phyloP scores from a whole-genome alignment of 1,139 yeast genomes.

The Scheffersomyces parashehatae region DNA sequence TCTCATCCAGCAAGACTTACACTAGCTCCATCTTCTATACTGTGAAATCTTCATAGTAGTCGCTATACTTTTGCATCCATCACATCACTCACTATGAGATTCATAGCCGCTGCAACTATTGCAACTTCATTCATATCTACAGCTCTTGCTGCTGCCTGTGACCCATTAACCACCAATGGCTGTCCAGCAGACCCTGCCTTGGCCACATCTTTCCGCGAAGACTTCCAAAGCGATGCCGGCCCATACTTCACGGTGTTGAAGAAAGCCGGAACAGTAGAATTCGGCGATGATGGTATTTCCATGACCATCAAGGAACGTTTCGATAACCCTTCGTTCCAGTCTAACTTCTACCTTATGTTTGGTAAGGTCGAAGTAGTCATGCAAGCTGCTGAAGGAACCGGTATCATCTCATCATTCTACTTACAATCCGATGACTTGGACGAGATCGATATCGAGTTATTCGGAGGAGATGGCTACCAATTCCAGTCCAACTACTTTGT shows the following conservation, averaged over 20 bases:
- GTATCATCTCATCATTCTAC: conserved; percentile 77
- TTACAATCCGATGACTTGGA: conserved; percentile 84
- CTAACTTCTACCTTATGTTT: conserved; percentile 82
- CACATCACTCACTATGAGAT: no score
- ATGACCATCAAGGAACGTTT: conserved; percentile 59
- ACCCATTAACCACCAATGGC: conserved; percentile 28
- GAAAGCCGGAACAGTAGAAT: conserved; percentile 27
- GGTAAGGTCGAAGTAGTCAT: conserved; percentile 76
- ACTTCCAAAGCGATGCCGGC: conserved; percentile 43
- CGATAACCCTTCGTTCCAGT: conserved; percentile 75
- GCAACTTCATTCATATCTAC: conserved; percentile 1
- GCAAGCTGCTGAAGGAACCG: conserved; percentile 73
- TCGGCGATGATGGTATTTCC: conserved; percentile 49
- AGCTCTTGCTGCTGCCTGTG: conserved; percentile 22
- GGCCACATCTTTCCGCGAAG: conserved; percentile 52
- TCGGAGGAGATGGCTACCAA: conserved; percentile 71
- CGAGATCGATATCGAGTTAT: conserved; percentile 84
- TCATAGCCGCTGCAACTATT: not conserved
- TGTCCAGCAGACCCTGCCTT: conserved; percentile 55
- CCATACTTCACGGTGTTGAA: conserved; percentile 35
- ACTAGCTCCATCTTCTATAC: not conserved
- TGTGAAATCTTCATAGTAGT: not conserved
- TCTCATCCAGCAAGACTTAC: no score
- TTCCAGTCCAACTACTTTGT: conserved; percentile 83
- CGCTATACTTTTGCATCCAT: not conserved